These are phyloP conservation scores for Pseudevernia furfuracea DNA, from an alignment of 495 filamentous ascomycete species.

Conservation along the genomic window DNA sequence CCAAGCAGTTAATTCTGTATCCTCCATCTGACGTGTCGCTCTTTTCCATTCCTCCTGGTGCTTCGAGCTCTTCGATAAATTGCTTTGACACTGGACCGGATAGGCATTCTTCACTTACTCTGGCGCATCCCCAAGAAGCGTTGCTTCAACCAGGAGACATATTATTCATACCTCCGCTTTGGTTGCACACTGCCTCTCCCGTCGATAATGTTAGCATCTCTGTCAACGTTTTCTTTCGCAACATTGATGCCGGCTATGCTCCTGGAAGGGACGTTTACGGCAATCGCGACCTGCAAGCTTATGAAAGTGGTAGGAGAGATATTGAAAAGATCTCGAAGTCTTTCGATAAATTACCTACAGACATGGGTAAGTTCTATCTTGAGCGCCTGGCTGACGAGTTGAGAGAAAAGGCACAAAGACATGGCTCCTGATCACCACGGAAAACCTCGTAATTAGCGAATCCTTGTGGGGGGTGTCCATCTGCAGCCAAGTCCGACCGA, in stretches of 20 bases:
- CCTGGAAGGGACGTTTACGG: conserved; percentile 78
- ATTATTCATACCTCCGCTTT: conserved; percentile 72
- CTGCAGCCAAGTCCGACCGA: conserved; percentile 1
- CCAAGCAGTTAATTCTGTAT: conserved; percentile 66
- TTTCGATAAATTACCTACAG: conserved; percentile 58
- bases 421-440: not conserved
- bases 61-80: conserved; percentile 69
- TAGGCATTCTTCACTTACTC: conserved; percentile 37
- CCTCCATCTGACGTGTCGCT: conserved; percentile 65
- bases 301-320: conserved; percentile 71
- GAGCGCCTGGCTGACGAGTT: conserved; percentile 67
- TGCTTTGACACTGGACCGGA: conserved; percentile 46
- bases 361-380: conserved; percentile 67
- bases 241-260: conserved; percentile 60
- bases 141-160: conserved; percentile 62
- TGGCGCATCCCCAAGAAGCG: conserved; percentile 60
- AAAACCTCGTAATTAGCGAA: not conserved
- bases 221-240: conserved; percentile 80
- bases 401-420: conserved; percentile 28
- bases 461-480: not conserved
- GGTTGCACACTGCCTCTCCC: conserved; percentile 68
- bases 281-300: conserved; percentile 76
- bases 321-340: conserved; percentile 57
- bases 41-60: conserved; percentile 63
- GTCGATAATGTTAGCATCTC: conserved; percentile 57